Base-by-base conservation (phyloP, 495 filamentous ascomycete species). In the Podospora fimiseda region DNA sequence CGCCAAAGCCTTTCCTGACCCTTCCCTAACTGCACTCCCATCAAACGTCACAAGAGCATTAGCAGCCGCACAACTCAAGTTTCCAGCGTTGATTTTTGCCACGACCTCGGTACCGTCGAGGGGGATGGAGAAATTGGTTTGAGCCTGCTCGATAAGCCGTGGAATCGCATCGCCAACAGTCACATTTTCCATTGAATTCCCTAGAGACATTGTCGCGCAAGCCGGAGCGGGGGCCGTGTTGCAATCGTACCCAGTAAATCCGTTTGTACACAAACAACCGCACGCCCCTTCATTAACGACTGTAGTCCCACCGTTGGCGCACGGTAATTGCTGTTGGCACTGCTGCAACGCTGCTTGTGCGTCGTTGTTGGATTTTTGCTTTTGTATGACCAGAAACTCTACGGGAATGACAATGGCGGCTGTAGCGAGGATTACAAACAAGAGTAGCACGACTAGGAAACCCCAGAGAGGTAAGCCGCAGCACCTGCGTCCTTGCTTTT, bases 401-500 rank as follows among this genome's bases (percentile, higher is more conserved):
- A 98, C 67, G 0, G 93, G 93, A 13, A 97, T 77, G n/a, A 95
- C 79, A 38, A 97, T 71, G 2, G 93, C 93, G 5, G 87, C 87
- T n/a, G 85, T 80, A 55, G 95, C 78, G n/a, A 95, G 74, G 41
- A 90, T 69, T 38, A 96, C 64, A 16, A 87, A 63, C 7, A 89
- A 62, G 30, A 91, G 69, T 22, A 86, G 66, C 21, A 95, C 60
- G 1, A 89, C 59, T 20, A 93, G 67, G 57, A 95, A 92, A 2
- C 78, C 76, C 84, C 89, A 94, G 5, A 86, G 60, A 3, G 90
- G 87, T 57, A 98, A 80, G 14, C 92, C 93, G 64, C 91, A 98
- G 58, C 75, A 80, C 9, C 66, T 65, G 20, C 74, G 68, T 2
- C 58, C 50, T 20, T 43, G 55, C 51, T 64, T 69, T 20, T 43